A percentile compares a stretch with the other conserved stretches of the same genome.
phyloP scores from a whole-genome alignment of 2,329 filamentous ascomycete species.

The Alternaria sp. region DNA sequence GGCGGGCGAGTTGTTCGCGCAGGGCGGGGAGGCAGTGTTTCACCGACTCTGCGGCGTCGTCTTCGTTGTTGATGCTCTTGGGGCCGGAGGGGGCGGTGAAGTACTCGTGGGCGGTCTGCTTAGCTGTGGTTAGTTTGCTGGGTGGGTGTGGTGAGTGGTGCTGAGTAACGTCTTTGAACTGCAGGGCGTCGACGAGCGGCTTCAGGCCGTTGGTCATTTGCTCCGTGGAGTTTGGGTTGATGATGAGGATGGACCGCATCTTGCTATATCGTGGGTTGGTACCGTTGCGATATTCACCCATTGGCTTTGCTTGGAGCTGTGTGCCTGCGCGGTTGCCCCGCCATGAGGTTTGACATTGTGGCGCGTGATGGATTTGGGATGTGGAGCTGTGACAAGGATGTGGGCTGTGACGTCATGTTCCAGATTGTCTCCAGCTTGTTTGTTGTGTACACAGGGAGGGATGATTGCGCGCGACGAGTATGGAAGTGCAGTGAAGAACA shows the following conservation, averaged over 20 bases:
- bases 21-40: constrained; percentile 66
- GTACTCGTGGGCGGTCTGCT: constrained; percentile 59
- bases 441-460: not conserved
- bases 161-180: constrained; percentile 52
- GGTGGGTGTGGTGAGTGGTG: constrained; percentile 30
- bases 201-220: constrained; percentile 74
- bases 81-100: constrained; percentile 74
- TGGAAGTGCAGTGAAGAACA: not conserved
- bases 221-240: constrained; percentile 80
- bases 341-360: constrained; percentile 12
- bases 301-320: constrained; percentile 11
- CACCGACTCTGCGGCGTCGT: constrained; percentile 70
- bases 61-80: constrained; percentile 77
- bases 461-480: not conserved
- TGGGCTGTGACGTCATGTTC: constrained; percentile 15
- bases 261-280: constrained; percentile 30
- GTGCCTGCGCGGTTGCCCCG: constrained; percentile 17
- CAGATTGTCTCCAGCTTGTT: not conserved
- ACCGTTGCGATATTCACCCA: constrained; percentile 36
- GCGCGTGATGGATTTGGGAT: constrained; percentile 14
- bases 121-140: constrained; percentile 52
- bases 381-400: constrained; percentile 19
- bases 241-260: constrained; percentile 65
- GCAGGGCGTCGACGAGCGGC: constrained; percentile 54
- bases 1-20: constrained; percentile 52